Evolutionary conservation across 768 basidiomycete species (phyloP), one percentile per base, ranked within the genome.

Genomic region (Mycena galericulata): DNA sequence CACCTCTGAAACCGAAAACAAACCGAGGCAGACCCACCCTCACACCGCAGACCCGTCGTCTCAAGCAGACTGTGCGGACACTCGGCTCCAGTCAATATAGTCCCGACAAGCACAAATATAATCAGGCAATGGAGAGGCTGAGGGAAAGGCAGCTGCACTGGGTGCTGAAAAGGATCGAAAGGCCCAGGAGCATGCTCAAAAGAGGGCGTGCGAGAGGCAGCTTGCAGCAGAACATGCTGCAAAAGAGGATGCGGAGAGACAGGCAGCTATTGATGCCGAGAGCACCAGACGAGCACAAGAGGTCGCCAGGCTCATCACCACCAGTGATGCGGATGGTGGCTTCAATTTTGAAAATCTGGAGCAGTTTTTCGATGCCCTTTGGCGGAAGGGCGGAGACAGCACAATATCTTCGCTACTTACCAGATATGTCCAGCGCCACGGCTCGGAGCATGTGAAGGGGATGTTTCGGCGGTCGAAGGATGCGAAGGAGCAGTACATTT

Each of bases 341-440:
- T 68, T 62, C 49, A 32, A 49, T 20, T 68, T 68, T 34, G 22
- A 45, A 0, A 51, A 32, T 17, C 45, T 58, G 2, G 56, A 62
- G 7, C 11, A 47, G 3, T 68, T 68, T 55, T 68, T 68, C 61
- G 20, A 40, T 3, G 60, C 67, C 1, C 20, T 68, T n/a, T 63
- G 53, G 53, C 67, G 59, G 7, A 40, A 24, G 29, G 63, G 63
- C n/a, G 63, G 63, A 15, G 63, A 65, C n/a, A 34, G 14, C 10
- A 15, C 6, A 7, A 47, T 43, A 15, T 43, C 38, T 12, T 65
- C 63, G 2, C 6, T 14, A 11, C 30, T 65, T 4, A 45, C 41
- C 5, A 29, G 49, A 7, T 62, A 68, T 34, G 53, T 68, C 17
- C 1, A 45, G 26, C 3, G 20, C 22, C 59, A 61, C 22, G 66